Conservation (phyloP, 176 grass and related monocot genomes). For the Stipa capillata region DNA sequence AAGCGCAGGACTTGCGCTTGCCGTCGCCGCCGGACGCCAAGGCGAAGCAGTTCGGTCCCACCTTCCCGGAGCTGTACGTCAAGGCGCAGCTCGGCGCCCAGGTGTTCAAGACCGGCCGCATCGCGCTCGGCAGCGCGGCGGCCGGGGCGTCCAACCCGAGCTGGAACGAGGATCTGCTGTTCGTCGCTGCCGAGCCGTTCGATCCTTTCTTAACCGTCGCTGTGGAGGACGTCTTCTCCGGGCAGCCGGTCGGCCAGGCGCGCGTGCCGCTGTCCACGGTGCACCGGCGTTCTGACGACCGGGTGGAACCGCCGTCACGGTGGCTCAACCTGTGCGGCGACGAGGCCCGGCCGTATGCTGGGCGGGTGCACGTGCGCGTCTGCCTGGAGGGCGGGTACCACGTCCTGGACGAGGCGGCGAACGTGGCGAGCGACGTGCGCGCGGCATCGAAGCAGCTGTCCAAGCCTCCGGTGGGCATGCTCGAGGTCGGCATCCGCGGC, state of each 20-base stretch:
- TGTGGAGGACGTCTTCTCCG: slow-evolving; percentile 67
- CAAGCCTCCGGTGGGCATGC: slow-evolving; percentile 84
- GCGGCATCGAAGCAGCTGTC: slow-evolving; percentile 93
- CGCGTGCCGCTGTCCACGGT: slow-evolving; percentile 68
- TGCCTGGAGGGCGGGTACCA: slow-evolving; percentile 99
- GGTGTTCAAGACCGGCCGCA: slow-evolving; percentile 81
- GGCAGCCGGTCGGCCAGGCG: slow-evolving; percentile 52
- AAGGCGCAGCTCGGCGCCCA: slow-evolving; percentile 82
- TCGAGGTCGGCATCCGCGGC: slow-evolving; percentile 86
- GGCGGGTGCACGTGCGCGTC: slow-evolving; percentile 76
- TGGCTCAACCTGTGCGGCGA: slow-evolving; percentile 90
- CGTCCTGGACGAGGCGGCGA: slow-evolving; percentile 92
- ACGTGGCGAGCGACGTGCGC: slow-evolving; percentile 91
- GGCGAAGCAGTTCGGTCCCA: slow-evolving; percentile 17
- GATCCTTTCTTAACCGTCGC: slow-evolving; percentile 65
- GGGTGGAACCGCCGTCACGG: slow-evolving; percentile 70
- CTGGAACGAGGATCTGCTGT: slow-evolving; percentile 96
- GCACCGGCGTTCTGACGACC: slow-evolving; percentile 68
- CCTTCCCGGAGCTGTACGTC: slow-evolving; percentile 65
- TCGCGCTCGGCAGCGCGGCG: slow-evolving; percentile 49
- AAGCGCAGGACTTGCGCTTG: slow-evolving; percentile 80
- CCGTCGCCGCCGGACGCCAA: slow-evolving; percentile 46
- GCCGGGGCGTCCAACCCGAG: slow-evolving; percentile 68
- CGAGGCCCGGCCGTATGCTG: slow-evolving; percentile 74
- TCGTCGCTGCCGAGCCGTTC: slow-evolving; percentile 92